phyloP scores from a whole-genome alignment of 306 rosid species.

The Gillenia trifoliata region DNA sequence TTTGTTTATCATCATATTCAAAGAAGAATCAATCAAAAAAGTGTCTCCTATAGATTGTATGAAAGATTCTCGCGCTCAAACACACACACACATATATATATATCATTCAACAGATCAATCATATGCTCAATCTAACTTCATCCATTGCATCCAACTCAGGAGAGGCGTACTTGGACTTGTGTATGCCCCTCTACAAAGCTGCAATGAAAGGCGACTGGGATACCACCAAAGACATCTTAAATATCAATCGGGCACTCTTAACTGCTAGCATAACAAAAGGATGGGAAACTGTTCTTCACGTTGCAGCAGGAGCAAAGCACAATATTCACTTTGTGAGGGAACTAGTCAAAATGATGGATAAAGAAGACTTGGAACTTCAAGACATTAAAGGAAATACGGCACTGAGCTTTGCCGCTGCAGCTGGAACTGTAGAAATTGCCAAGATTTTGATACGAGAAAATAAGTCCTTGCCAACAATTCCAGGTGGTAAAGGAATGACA shows the following conservation, averaged over 20 bases:
- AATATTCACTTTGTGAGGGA: constrained; percentile 11
- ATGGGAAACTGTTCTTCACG: constrained; percentile 4
- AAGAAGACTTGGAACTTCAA: neutral
- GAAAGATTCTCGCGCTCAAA: too few species aligned
- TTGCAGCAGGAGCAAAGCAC: constrained; percentile 9
- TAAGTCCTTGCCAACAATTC: neutral
- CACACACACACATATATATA: too few species aligned
- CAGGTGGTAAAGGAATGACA: neutral
- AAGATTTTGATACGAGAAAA: neutral
- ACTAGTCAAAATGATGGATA: neutral
- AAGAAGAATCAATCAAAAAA: too few species aligned
- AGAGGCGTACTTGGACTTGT: neutral
- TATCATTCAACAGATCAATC: neutral
- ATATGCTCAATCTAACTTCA: neutral
- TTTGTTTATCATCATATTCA: too few species aligned
- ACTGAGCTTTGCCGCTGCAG: constrained; percentile 7
- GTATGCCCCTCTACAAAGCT: constrained; percentile 8
- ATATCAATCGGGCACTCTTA: neutral
- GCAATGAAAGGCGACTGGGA: constrained; percentile 17
- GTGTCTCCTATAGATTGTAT: too few species aligned
- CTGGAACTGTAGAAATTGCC: constrained; percentile 13
- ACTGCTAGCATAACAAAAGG: neutral
- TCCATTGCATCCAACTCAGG: neutral
- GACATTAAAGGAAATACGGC: neutral
- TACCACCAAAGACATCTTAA: neutral